Percentiles rank a stretch among this genome's conserved stretches.
These are phyloP conservation scores for Haplosporangium gracile DNA, from an alignment of 192 early-diverging fungal genomes.

Conservation along the genomic window DNA sequence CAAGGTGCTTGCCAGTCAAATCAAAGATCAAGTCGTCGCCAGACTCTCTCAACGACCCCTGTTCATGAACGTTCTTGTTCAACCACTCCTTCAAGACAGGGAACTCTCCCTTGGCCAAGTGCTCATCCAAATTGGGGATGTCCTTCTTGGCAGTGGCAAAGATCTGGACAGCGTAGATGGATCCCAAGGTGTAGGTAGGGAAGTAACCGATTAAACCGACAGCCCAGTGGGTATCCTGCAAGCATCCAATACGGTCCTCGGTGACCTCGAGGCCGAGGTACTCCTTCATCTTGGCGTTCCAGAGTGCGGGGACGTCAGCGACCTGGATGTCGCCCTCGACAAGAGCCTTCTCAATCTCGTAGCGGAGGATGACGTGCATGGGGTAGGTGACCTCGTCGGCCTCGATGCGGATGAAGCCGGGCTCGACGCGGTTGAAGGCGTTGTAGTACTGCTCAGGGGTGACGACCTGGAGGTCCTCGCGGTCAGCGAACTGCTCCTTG, in stretches of 20 bases:
- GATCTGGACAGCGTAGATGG: conserved; percentile 52
- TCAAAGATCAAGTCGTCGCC: conserved; percentile 51
- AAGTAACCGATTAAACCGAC: conserved; percentile 55
- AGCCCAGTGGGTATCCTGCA: conserved; percentile 62
- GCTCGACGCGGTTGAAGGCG: conserved; percentile 55
- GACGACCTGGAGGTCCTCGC: conserved; percentile 33
- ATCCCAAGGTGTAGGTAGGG: conserved; percentile 59
- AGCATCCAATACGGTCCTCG: conserved; percentile 43
- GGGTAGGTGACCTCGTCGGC: conserved; percentile 60
- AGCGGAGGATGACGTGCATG: conserved; percentile 57
- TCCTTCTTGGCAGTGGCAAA: conserved; percentile 38
- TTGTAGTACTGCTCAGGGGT: conserved; percentile 38
- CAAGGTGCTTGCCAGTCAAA: conserved; percentile 47
- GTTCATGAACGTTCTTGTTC: conserved; percentile 54
- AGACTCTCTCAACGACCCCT: conserved; percentile 44
- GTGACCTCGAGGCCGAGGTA: conserved; percentile 56
- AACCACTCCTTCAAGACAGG: conserved; percentile 57
- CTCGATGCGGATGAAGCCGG: conserved; percentile 55
- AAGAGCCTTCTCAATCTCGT: conserved; percentile 53
- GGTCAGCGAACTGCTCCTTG: conserved; percentile 44
- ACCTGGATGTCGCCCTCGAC: conserved; percentile 50
- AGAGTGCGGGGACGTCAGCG: conserved; percentile 46
- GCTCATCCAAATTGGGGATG: conserved; percentile 48
- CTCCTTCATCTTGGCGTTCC: conserved; percentile 58
- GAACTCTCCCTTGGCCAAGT: conserved; percentile 56